These are phyloP conservation scores for Fonsecaea pugnacius DNA, from an alignment of 2,329 filamentous ascomycete genomes.

Conservation along the genomic window DNA sequence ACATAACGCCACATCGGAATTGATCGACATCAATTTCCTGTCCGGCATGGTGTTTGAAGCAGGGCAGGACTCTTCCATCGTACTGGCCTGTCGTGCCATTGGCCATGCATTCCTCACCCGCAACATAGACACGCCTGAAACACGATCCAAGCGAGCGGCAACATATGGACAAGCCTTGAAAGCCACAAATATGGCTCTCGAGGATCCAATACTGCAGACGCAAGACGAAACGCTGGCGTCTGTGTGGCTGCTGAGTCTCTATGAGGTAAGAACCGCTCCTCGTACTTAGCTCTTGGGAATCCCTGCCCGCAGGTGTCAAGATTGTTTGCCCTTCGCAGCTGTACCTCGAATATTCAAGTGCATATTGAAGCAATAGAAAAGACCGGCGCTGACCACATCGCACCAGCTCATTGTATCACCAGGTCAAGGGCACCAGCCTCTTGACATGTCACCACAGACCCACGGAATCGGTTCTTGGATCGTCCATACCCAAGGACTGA, in stretches of 20 bases:
- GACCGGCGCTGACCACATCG: background rate
- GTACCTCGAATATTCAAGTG: background rate
- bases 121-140: slow-evolving; percentile 13
- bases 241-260: slow-evolving; percentile 33
- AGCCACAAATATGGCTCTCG: slow-evolving; percentile 29
- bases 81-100: slow-evolving; percentile 27
- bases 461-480: slow-evolving; percentile 24
- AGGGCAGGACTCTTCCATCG: slow-evolving; percentile 21
- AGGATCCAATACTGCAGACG: slow-evolving; percentile 17
- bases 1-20: background rate
- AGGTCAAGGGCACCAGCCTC: background rate
- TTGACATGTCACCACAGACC: background rate
- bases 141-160: slow-evolving; percentile 20
- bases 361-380: background rate
- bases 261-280: slow-evolving; percentile 26
- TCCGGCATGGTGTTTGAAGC: slow-evolving; percentile 22
- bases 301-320: background rate
- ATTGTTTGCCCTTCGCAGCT: background rate
- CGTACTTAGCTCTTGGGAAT: background rate
- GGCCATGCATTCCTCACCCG: slow-evolving; percentile 25
- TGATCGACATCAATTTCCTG: slow-evolving; percentile 21
- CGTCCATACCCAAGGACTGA: slow-evolving; percentile 30
- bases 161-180: slow-evolving; percentile 29
- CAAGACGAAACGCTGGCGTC: slow-evolving; percentile 28
- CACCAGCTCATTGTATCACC: slow-evolving; percentile 26